These are phyloP conservation scores for Aurantiochytrium sp. DNA, from an alignment of 108 stramenopile genomes.

Conservation along the genomic window DNA sequence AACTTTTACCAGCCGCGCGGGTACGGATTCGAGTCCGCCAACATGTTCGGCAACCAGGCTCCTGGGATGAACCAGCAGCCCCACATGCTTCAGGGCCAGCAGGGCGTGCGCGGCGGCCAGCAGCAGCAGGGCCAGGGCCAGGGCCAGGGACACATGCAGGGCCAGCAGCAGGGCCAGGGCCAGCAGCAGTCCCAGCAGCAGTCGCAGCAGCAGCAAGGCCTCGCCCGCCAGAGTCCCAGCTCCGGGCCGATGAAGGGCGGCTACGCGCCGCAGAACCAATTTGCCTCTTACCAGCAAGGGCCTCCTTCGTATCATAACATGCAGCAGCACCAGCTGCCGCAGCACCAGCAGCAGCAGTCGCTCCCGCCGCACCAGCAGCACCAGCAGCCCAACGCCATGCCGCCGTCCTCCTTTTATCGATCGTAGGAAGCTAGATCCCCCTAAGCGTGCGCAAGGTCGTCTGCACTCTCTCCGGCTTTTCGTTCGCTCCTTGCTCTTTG, in stretches of 20 bases:
- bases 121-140: background rate
- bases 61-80: slow-evolving; percentile 2
- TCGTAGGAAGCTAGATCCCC: background rate
- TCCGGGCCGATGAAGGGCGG: background rate
- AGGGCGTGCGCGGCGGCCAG: background rate
- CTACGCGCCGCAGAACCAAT: background rate
- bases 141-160: background rate
- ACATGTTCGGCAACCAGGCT: background rate
- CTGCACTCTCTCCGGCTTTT: slow-evolving; percentile 27
- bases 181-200: background rate
- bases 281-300: background rate
- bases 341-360: background rate
- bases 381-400: background rate
- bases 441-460: background rate
- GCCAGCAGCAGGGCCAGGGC: background rate
- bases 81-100: background rate
- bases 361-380: background rate
- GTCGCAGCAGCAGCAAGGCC: background rate
- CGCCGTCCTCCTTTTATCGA: background rate
- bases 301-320: slow-evolving; percentile 2
- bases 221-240: background rate
- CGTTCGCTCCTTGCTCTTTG: background rate
- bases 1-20: background rate
- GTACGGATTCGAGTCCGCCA: background rate
- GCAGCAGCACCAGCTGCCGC: background rate